A percentile compares a stretch with the other conserved stretches of the same genome.
These are phyloP conservation scores for Juglanconis juglandina DNA, from an alignment of 2,329 filamentous ascomycete species.

Conservation along the genomic window DNA sequence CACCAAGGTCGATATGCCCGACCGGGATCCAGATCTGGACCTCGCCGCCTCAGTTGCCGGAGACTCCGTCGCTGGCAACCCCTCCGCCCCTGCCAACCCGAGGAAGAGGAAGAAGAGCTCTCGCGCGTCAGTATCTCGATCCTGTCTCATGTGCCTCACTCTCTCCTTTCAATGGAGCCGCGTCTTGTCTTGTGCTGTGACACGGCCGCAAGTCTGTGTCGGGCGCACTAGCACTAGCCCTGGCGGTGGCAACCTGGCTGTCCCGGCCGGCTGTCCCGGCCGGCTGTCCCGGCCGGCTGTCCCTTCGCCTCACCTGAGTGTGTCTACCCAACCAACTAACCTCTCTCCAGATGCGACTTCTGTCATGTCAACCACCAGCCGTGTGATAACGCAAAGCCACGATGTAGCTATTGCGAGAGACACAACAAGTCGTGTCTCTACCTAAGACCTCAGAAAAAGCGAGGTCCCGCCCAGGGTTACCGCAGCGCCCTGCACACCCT, in stretches of 20 bases:
- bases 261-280: too few relatives aligned
- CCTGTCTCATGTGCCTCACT: not conserved
- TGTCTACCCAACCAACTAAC: slow-evolving; percentile 13
- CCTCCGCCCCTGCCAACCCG: slow-evolving; percentile 15
- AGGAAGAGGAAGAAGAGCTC: slow-evolving; percentile 20
- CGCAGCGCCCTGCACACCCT: slow-evolving; percentile 36
- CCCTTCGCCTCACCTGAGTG: not conserved
- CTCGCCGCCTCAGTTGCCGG: slow-evolving; percentile 14
- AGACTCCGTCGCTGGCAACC: slow-evolving; percentile 1
- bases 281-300: not conserved
- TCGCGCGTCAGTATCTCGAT: slow-evolving; percentile 16
- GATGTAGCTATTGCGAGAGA: slow-evolving; percentile 42
- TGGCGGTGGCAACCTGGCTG: too few relatives aligned
- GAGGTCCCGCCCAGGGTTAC: slow-evolving; percentile 36
- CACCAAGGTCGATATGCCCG: not conserved
- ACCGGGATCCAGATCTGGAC: slow-evolving; percentile 8
- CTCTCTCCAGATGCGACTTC: slow-evolving; percentile 39
- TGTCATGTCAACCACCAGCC: slow-evolving; percentile 47
- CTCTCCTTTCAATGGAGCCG: not conserved
- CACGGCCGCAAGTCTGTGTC: not conserved
- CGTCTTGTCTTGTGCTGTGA: not conserved
- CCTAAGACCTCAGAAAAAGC: slow-evolving; percentile 36
- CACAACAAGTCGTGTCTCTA: slow-evolving; percentile 37
- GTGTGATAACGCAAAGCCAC: slow-evolving; percentile 44
- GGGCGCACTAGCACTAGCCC: too few relatives aligned